phyloP scores from a whole-genome alignment of 2,329 filamentous ascomycete genomes.

The Bipolaris cookei region DNA sequence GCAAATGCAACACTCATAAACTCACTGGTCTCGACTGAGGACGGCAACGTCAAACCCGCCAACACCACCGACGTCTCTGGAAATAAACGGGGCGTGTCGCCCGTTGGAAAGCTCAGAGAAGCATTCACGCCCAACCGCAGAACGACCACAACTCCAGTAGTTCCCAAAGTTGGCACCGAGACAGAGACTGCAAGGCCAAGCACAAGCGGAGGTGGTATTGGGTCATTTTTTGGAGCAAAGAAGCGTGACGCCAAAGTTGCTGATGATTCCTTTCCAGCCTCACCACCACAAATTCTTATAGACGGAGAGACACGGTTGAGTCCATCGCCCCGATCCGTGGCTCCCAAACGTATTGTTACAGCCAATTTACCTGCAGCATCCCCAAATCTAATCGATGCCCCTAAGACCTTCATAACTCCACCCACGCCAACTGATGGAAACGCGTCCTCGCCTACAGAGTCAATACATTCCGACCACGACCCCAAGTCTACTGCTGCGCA shows the following conservation, averaged over 20 bases:
- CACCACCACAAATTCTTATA: slow-evolving; percentile 41
- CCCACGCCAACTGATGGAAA: slow-evolving; percentile 64
- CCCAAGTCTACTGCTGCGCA: slow-evolving; percentile 40
- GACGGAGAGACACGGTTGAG: slow-evolving; percentile 42
- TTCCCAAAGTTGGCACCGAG: slow-evolving; percentile 37
- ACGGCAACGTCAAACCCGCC: slow-evolving; percentile 39
- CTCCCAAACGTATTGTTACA: slow-evolving; percentile 48
- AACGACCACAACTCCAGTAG: slow-evolving; percentile 23
- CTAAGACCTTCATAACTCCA: slow-evolving; percentile 67
- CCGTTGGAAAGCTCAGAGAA: slow-evolving; percentile 72
- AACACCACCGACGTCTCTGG: slow-evolving; percentile 42
- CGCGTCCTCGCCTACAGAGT: slow-evolving; percentile 43
- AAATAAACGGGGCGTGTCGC: slow-evolving; percentile 68
- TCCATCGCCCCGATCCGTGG: slow-evolving; percentile 29
- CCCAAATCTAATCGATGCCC: slow-evolving; percentile 52
- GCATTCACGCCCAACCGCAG: slow-evolving; percentile 63
- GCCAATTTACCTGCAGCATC: slow-evolving; percentile 50
- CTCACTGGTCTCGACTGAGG: slow-evolving; percentile 36
- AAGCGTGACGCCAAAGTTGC: slow-evolving; percentile 40
- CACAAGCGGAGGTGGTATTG: slow-evolving; percentile 51
- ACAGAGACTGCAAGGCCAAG: slow-evolving; percentile 51
- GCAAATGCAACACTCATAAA: slow-evolving; percentile 41
- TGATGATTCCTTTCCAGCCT: slow-evolving; percentile 37
- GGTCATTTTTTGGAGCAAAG: slow-evolving; percentile 52
- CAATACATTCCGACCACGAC: slow-evolving; percentile 32